These are phyloP conservation scores for Rhodotorula sp. DNA, from an alignment of 1,284 basidiomycete genomes.

Conservation along the genomic window DNA sequence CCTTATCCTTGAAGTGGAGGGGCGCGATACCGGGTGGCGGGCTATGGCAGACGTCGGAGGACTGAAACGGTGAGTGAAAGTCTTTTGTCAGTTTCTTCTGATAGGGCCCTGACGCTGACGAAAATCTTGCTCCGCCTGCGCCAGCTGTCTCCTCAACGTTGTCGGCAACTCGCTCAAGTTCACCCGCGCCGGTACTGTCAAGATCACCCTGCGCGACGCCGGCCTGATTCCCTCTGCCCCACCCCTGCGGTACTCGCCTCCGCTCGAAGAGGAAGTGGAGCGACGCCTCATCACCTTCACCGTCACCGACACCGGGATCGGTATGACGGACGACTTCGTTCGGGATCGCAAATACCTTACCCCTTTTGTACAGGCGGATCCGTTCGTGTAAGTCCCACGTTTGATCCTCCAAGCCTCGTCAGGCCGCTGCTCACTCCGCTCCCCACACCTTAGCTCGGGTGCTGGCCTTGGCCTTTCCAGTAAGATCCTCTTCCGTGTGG, in stretches of 20 bases:
- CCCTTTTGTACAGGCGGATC: slow-evolving; percentile 20
- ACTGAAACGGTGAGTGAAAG: slow-evolving; percentile 13
- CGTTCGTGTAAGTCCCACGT: background rate
- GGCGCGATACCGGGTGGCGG: slow-evolving; percentile 17
- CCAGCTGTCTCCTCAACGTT: slow-evolving; percentile 25
- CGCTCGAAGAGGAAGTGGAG: background rate
- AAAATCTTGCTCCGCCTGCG: too few relatives aligned
- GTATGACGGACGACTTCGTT: slow-evolving; percentile 16
- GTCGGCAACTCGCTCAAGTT: slow-evolving; percentile 37
- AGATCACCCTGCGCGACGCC: slow-evolving; percentile 19
- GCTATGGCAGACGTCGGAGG: slow-evolving; percentile 26
- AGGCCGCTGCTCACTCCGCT: background rate
- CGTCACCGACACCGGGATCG: slow-evolving; percentile 15
- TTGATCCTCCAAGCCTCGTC: background rate
- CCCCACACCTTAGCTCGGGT: slow-evolving; percentile 2
- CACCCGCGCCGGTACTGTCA: slow-evolving; percentile 24
- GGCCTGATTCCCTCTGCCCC: background rate
- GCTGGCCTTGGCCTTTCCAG: slow-evolving; percentile 5
- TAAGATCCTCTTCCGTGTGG: slow-evolving; percentile 2
- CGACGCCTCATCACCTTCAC: slow-evolving; percentile 4
- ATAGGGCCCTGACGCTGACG: background rate
- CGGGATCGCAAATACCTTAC: slow-evolving; percentile 8
- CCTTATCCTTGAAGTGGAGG: slow-evolving; percentile 30
- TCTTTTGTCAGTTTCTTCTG: too few relatives aligned
- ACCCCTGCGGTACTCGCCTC: background rate